phyloP scores from a whole-genome alignment of 306 rosid genomes.

The Acacia acuminata region DNA sequence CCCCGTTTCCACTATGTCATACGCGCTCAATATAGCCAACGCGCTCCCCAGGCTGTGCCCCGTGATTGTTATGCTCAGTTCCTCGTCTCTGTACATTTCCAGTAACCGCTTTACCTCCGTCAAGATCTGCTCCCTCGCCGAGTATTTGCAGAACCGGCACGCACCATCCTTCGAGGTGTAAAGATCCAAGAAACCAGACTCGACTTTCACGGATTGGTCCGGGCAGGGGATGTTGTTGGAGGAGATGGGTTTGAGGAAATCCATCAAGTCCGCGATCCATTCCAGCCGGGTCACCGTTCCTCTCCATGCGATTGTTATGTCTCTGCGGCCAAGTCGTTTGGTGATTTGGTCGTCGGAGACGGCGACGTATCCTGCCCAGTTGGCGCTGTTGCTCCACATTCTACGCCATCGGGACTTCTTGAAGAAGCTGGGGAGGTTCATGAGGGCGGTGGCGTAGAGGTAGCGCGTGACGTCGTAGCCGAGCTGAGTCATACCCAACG shows the following conservation, averaged over 20 bases:
- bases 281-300: slow-evolving; percentile 79
- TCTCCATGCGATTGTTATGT: slow-evolving; percentile 70
- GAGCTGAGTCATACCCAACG: slow-evolving; percentile 31
- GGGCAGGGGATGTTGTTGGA: slow-evolving; percentile 53
- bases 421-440: slow-evolving; percentile 70
- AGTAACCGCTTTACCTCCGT: slow-evolving; percentile 54
- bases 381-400: slow-evolving; percentile 76
- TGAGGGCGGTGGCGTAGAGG: slow-evolving; percentile 72
- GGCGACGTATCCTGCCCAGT: slow-evolving; percentile 92
- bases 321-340: slow-evolving; percentile 59
- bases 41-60: slow-evolving; percentile 89
- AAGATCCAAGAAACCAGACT: slow-evolving; percentile 78
- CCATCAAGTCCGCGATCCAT: slow-evolving; percentile 72
- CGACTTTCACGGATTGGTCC: slow-evolving; percentile 56
- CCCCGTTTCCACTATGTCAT: slow-evolving; percentile 71
- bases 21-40: slow-evolving; percentile 66
- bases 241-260: slow-evolving; percentile 56
- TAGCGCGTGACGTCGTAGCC: slow-evolving; percentile 67
- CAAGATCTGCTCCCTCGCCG: slow-evolving; percentile 77
- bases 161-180: slow-evolving; percentile 64
- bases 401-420: slow-evolving; percentile 74
- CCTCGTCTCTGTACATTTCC: slow-evolving; percentile 52
- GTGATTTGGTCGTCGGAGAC: slow-evolving; percentile 57
- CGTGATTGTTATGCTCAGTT: slow-evolving; percentile 69
- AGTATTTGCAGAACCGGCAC: slow-evolving; percentile 57